Evolutionary conservation across 441 rosid genomes (phyloP).

Genomic region (Erysimum pusillum): DNA sequence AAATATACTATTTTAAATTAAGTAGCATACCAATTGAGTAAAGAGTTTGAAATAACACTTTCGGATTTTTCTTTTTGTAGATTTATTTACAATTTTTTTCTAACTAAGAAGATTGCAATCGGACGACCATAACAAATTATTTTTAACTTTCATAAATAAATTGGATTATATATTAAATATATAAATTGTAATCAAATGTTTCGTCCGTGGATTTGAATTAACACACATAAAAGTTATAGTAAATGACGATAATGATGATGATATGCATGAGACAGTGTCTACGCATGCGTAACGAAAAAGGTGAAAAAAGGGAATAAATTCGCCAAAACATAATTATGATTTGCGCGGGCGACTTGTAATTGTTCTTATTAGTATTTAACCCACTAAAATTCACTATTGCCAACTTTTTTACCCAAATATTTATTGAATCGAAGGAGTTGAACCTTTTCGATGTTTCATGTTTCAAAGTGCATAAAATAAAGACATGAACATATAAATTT

Average conservation of each 20-base stretch:
- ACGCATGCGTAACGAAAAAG: slow-evolving; percentile 45
- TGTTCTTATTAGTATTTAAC: neutral
- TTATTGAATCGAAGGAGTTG: neutral
- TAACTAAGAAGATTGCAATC: neutral
- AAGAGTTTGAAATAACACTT: neutral
- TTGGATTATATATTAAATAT: neutral
- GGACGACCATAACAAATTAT: neutral
- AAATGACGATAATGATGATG: slow-evolving; percentile 45
- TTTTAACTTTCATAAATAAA: neutral
- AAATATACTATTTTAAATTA: neutral
- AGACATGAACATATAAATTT: neutral
- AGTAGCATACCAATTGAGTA: neutral
- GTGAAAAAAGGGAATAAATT: slow-evolving; percentile 40
- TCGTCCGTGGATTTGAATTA: neutral
- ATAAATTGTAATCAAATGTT: slow-evolving; percentile 6
- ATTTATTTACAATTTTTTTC: neutral
- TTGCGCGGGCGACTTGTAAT: slow-evolving; percentile 39
- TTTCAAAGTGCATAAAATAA: neutral
- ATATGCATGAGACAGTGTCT: slow-evolving; percentile 46
- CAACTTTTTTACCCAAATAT: slow-evolving; percentile 1
- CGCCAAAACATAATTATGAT: slow-evolving; percentile 46
- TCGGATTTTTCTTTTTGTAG: neutral
- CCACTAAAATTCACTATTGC: slow-evolving; percentile 18
- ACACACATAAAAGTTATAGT: slow-evolving; percentile 10
- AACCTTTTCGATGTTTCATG: neutral